Base-by-base conservation (phyloP, 208 protist species). In the Lotmaria passim region DNA sequence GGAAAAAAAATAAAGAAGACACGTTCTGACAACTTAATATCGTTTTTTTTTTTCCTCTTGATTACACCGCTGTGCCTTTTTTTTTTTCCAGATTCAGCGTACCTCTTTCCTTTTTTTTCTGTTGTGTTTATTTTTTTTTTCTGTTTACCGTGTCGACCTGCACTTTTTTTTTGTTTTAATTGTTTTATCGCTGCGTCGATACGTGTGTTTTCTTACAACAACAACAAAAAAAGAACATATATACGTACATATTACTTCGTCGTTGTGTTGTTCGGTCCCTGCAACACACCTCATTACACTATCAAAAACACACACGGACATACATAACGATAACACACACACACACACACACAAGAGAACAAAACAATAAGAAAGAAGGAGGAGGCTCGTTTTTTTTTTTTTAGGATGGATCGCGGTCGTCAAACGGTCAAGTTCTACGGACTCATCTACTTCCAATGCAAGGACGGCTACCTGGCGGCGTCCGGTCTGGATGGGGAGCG, bases 381-480 rank as follows among this genome's bases (percentile, higher is more conserved):
- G n/a, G 5, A 47, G 43, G 7, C 26, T 24, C 1, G 10, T 46
- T 4, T 26, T 43, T 31, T 38, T 51, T 39, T 21, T 67, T 67
- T 50, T 3, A 34, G 21, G 41, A 90, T 90, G 83, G 82, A 89
- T 39, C 85, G 85, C 53, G 83, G 64, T 31, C 82, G 77, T 19
- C 60, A 74, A 14, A 74, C 74, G 10, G 65, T 93, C 14, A 86
- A 83, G 56, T 81, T 87, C 50, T 75, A 80, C 36, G 75, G 80
- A 0, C 75, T 89, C 65, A 69, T 90, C 28, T 80, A 85, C 58
- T 73, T 93, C 31, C 81, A 82, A 48, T 93, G 88, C 69, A 62
- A 70, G 19, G 79, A 93, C 44, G 88, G 88, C n/a, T 93, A 81
- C 68, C 66, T 93, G 14, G 77, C 74, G 19, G 78, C 75, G 1